Evolutionary conservation across 2,329 filamentous ascomycete species (phyloP), one percentile per base, ranked within the genome.

Genomic region (Calonectria pseudoturangicola): DNA sequence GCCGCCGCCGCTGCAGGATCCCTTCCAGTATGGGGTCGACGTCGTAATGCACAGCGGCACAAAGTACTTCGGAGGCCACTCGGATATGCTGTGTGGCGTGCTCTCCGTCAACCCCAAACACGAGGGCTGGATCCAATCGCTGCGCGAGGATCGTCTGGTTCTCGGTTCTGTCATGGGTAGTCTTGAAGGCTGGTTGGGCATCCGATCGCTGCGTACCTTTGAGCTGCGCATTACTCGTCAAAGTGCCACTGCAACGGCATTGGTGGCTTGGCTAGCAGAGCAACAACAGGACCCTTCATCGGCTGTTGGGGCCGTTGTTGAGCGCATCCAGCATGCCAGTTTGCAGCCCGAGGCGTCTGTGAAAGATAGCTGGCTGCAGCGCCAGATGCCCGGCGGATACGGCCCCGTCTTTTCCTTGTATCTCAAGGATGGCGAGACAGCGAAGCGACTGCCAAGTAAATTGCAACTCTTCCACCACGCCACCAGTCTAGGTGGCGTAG

Each of bases 21-120:
- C 97, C 0, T 97, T 98, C 79, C 81, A 83, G 33, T 93, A 90
- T 82, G 96, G 95, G 58, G 95, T 93, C 33, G 96, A 98, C 84
- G 85, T 96, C 1, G 91, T 98, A 41, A 94, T 98, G 94, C 97
- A 99, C 85, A 93, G 91, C 65, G 97, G 95, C 4, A 98, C 96
- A 21, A 99, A 98, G 88, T 99, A 98, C 85, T 91, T 99, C 77
- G 97, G 97, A 25, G 97, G 97, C 0, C 97, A 99, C 85, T 96
- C 93, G 76, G 97, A 99, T 85, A 89, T 98, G 89, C 90, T 98
- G 7, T 97, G 94, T 81, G 97, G 97, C 27, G 93, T 97, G 21
- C 86, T 99, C 33, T 91, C 92, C 0, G 90, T 95, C 7, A 87
- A 89, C 64, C 89, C 89, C 18, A 83, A 83, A 45, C 84, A 84